Conservation (phyloP, 495 filamentous ascomycete genomes). For the Podospora australis region DNA sequence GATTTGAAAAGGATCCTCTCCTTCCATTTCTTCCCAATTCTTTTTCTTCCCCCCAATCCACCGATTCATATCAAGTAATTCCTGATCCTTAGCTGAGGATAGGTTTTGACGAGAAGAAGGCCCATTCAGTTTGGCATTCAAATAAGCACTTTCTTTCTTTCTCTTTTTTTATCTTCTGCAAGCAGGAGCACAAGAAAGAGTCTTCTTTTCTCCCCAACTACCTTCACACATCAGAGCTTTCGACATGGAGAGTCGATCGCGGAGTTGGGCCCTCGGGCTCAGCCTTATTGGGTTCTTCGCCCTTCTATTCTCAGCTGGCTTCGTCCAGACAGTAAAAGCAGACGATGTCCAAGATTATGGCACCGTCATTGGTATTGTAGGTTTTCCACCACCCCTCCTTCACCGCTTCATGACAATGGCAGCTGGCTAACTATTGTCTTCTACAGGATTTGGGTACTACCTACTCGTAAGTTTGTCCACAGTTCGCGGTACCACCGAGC, state of each 20-base stretch:
- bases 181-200: constrained; percentile 11
- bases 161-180: constrained; percentile 14
- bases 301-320: constrained; percentile 64
- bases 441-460: constrained; percentile 85
- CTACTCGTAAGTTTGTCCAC: constrained; percentile 61
- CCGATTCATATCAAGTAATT: neutral
- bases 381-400: constrained; percentile 16
- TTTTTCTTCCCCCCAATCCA: constrained; percentile 3
- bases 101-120: constrained; percentile 9
- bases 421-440: constrained; percentile 11
- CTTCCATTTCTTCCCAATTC: constrained; percentile 1
- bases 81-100: constrained; percentile 2
- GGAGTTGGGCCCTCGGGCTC: constrained; percentile 41
- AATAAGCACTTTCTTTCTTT: constrained; percentile 13
- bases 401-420: neutral
- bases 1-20: constrained; percentile 7
- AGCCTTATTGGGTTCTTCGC: constrained; percentile 58
- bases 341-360: constrained; percentile 74
- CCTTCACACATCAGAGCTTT: constrained; percentile 14
- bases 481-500: neutral
- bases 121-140: constrained; percentile 7
- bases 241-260: constrained; percentile 47
- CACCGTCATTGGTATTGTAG: constrained; percentile 86
- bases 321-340: constrained; percentile 69
- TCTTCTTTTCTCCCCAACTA: constrained; percentile 11